phyloP scores from a whole-genome alignment of 441 rosid genomes.

The Geranium incanum region DNA sequence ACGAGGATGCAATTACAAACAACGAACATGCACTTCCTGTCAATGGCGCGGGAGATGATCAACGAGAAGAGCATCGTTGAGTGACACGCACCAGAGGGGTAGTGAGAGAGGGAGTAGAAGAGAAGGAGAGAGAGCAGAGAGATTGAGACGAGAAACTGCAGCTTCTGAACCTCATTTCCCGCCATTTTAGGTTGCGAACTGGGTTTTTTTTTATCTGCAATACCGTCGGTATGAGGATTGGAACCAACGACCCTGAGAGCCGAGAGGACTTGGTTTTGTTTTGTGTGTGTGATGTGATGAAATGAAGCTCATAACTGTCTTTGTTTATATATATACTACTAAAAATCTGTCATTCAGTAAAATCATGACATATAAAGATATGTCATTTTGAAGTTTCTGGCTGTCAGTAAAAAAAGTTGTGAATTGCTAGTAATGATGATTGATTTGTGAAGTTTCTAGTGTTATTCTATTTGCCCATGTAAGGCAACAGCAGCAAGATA shows the following conservation, averaged over 20 bases:
- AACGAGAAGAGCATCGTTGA: slow-evolving; percentile 31
- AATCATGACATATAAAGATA: background rate
- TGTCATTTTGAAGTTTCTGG: background rate
- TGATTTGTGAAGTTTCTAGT: slow-evolving; percentile 2
- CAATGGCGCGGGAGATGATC: slow-evolving; percentile 28
- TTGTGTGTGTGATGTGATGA: background rate
- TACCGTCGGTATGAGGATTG: too few species aligned
- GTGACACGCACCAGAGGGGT: slow-evolving; percentile 28
- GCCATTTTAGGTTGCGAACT: slow-evolving; percentile 17
- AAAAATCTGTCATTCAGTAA: background rate
- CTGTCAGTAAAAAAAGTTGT: background rate
- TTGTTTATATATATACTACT: background rate
- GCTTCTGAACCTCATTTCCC: slow-evolving; percentile 12
- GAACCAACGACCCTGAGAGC: too few species aligned
- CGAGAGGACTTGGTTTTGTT: background rate
- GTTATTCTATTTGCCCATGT: too few species aligned
- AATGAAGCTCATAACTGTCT: background rate
- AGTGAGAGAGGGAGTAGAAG: slow-evolving; percentile 30
- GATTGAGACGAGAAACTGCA: slow-evolving; percentile 26
- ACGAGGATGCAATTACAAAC: slow-evolving; percentile 52
- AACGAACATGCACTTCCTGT: slow-evolving; percentile 48
- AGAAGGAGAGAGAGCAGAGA: slow-evolving; percentile 29
- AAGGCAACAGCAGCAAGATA: too few species aligned
- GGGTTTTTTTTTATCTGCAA: too few species aligned
- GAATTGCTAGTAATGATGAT: background rate